Conservation (phyloP, 768 basidiomycete genomes). For the Lyophyllum semitale region DNA sequence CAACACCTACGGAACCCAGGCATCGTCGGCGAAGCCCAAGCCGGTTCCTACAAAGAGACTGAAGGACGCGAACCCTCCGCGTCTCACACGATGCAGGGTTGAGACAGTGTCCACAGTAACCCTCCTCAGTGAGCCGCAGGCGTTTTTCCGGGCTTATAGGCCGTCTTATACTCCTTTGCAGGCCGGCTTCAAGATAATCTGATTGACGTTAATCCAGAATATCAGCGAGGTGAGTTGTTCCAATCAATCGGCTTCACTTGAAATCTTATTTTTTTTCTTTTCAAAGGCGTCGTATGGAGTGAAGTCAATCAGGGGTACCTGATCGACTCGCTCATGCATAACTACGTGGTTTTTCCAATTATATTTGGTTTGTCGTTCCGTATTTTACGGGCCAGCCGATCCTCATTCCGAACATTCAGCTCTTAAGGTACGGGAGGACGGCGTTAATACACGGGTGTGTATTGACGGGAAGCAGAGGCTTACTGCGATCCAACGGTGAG, state of each 20-base stretch:
- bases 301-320: conserved; percentile 60
- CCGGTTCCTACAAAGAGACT: conserved; percentile 16
- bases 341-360: conserved; percentile 68
- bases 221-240: conserved; percentile 54
- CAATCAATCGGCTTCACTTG: background rate
- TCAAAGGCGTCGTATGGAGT: conserved; percentile 63
- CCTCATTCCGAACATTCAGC: conserved; percentile 29
- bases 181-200: conserved; percentile 47
- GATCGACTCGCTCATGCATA: conserved; percentile 65
- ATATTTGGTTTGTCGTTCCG: conserved; percentile 52
- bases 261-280: background rate
- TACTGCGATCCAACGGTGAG: conserved; percentile 62
- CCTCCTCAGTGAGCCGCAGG: background rate
- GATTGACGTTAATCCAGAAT: conserved; percentile 65
- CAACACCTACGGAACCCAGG: too few species aligned
- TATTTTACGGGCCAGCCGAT: background rate
- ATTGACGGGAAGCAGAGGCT: conserved; percentile 78
- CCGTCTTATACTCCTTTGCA: conserved; percentile 21
- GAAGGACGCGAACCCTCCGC: conserved; percentile 20
- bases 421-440: conserved; percentile 38
- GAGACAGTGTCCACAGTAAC: conserved; percentile 45
- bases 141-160: background rate
- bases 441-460: conserved; percentile 49
- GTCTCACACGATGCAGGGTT: conserved; percentile 38
- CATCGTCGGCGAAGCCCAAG: background rate